Percentiles rank a stretch among this genome's conserved stretches.
phyloP scores from a whole-genome alignment of 2,329 filamentous ascomycete species.

The Colletotrichum salicis region DNA sequence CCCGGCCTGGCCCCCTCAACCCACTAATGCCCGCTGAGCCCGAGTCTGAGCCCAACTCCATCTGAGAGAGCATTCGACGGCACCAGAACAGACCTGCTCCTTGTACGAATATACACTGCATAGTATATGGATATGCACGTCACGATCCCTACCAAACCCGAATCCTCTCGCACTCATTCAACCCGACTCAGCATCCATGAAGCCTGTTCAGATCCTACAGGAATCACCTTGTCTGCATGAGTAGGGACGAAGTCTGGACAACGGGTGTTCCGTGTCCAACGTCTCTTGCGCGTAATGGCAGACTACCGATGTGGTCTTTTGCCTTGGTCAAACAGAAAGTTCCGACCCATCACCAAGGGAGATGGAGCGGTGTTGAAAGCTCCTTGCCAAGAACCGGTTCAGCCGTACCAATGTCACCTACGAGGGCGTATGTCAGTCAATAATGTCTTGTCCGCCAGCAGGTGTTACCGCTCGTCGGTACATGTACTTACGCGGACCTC shows the following conservation, averaged over 20 bases:
- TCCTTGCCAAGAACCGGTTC: constrained; percentile 70
- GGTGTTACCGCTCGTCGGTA: constrained; percentile 35
- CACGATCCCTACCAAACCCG: not conserved
- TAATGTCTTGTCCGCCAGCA: constrained; percentile 5
- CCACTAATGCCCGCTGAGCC: constrained; percentile 22
- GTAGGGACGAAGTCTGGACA: not conserved
- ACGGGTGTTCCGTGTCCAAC: not conserved
- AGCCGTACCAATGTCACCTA: constrained; percentile 76
- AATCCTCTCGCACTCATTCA: constrained; percentile 3
- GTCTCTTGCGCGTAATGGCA: not conserved
- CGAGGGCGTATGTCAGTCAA: constrained; percentile 33
- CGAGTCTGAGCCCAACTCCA: not conserved
- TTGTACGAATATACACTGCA: not conserved
- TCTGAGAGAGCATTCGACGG: not conserved
- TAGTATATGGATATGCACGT: not conserved
- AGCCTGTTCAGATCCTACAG: constrained; percentile 14
- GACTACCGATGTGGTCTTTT: not conserved
- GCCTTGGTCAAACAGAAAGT: constrained; percentile 8
- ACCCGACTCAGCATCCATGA: constrained; percentile 26
- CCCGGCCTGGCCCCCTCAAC: constrained; percentile 6
- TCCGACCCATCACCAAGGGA: constrained; percentile 68
- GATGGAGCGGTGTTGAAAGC: constrained; percentile 70
- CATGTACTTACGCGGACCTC: constrained; percentile 70
- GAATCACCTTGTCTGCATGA: constrained; percentile 8
- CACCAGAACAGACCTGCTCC: constrained; percentile 14